phyloP scores from a whole-genome alignment of 1,284 basidiomycete genomes.

The Agaricales sp. region DNA sequence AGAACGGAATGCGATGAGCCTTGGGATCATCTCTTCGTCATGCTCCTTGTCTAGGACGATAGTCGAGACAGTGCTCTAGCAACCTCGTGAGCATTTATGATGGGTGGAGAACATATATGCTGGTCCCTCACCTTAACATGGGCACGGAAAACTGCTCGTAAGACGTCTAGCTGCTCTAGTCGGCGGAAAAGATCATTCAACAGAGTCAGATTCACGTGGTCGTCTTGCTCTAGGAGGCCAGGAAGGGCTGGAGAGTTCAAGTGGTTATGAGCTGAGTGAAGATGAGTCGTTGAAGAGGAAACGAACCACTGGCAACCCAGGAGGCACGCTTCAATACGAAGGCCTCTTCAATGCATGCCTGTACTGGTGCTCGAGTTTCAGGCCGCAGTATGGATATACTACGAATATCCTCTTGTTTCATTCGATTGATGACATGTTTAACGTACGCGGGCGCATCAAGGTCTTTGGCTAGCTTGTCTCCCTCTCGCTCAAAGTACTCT shows the following conservation, averaged over 20 bases:
- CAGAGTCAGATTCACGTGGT: slow-evolving; percentile 36
- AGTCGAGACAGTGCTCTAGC: slow-evolving; percentile 37
- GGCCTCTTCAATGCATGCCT: slow-evolving; percentile 27
- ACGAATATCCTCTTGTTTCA: slow-evolving; percentile 32
- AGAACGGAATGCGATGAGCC: slow-evolving; percentile 61
- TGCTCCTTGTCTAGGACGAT: slow-evolving; percentile 50
- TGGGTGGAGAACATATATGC: background rate
- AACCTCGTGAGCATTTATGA: slow-evolving; percentile 1
- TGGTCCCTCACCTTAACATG: slow-evolving; percentile 37
- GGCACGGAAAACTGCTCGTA: slow-evolving; percentile 55
- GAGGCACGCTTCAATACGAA: slow-evolving; percentile 35
- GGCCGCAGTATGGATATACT: slow-evolving; percentile 26
- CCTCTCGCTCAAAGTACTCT: slow-evolving; percentile 45
- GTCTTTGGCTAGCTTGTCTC: slow-evolving; percentile 19
- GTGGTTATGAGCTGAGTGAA: background rate
- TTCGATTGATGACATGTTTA: slow-evolving; percentile 20
- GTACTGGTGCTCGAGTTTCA: slow-evolving; percentile 21
- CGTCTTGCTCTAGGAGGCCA: slow-evolving; percentile 41
- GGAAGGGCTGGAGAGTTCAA: slow-evolving; percentile 38
- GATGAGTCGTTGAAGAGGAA: slow-evolving; percentile 2
- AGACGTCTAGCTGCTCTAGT: slow-evolving; percentile 42
- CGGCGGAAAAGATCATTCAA: slow-evolving; percentile 60
- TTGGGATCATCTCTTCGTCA: slow-evolving; percentile 73
- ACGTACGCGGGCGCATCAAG: slow-evolving; percentile 30
- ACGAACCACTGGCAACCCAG: slow-evolving; percentile 49